A percentile compares a stretch with the other conserved stretches of the same genome.
Conservation (phyloP, 1,139 yeast genomes). For the Candida buenavistaensis region DNA sequence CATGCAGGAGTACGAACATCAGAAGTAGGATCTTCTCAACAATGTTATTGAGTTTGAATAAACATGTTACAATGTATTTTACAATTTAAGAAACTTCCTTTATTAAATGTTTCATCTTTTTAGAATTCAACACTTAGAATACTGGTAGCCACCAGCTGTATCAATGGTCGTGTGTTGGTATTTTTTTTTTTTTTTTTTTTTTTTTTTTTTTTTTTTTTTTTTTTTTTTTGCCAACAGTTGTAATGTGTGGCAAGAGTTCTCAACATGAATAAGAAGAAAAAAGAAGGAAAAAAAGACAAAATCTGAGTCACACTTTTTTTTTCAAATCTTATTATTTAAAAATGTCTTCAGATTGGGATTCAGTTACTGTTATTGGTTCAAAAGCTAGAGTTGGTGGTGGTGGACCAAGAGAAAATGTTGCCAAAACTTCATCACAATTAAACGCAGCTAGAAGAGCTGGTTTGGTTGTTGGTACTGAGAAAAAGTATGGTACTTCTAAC, state of each 20-base stretch:
- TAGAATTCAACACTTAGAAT: too few species aligned
- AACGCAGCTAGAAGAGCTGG: slow-evolving; percentile 96
- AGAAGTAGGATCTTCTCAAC: too few species aligned
- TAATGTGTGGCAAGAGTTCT: neutral
- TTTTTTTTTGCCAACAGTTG: too few species aligned
- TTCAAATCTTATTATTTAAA: neutral
- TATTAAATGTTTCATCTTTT: too few species aligned
- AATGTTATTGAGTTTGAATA: too few species aligned
- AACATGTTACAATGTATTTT: too few species aligned
- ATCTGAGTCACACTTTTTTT: slow-evolving; percentile 1
- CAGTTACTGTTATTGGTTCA: slow-evolving; percentile 82
- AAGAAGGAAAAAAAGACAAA: neutral
- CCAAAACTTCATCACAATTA: slow-evolving; percentile 72
- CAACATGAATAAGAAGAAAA: neutral
- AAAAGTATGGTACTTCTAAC: slow-evolving; percentile 80
- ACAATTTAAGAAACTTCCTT: too few species aligned
- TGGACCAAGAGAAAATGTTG: slow-evolving; percentile 86
- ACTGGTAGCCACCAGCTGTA: too few species aligned
- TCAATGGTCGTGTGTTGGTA: too few species aligned
- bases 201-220: neutral
- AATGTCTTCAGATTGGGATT: slow-evolving; percentile 78
- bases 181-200: neutral
- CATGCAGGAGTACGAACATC: too few species aligned
- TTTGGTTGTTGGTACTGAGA: slow-evolving; percentile 84
- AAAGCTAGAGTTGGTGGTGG: slow-evolving; percentile 86